Evolutionary conservation across 345 rosid species (phyloP), one percentile per base, ranked within the genome.

Genomic region (Noccaea caerulescens): DNA sequence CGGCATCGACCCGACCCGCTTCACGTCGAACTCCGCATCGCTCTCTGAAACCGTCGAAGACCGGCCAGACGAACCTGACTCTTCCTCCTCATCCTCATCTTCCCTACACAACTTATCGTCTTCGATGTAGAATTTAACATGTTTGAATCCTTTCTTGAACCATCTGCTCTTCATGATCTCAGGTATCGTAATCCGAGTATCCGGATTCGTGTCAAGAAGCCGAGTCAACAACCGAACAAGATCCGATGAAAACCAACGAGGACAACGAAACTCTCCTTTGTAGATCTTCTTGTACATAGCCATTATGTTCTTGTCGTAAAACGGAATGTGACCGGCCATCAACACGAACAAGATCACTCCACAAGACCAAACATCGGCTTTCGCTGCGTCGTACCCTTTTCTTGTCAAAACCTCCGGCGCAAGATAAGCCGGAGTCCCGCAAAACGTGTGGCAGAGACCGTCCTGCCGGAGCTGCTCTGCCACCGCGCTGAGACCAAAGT

Each of bases 311-410:
- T 84, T 88, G 72, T 90, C 97, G 23, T 93, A 86, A 52, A 90
- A 93, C 1, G 98, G 98, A 51, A 93, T 76, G 60, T 79, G 60
- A 33, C 92, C 97, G 0, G 97, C 85, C 83, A 93, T 76, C 32
- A 93, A 75, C 61, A 93, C 93, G 79, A 87, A 90, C 20, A 90
- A 71, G 62, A 93, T 80, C 10, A 93, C 96, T 41, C 98, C 98
- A 47, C 98, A 90, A 51, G 98, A 88, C 98, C 98, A 93, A 65
- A 87, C 60, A 71, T 87, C 98, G 2, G 88, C 96, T 71, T 85
- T 88, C 2, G 91, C 88, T 0, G 96, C 97, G n/a, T 88, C 96
- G 33, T 90, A 93, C 6, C 90, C 92, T 75, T 79, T 87, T 39
- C 92, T 55, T 3, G 84, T 79, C 55, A 93, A 58, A 12, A 93